Evolutionary conservation across 805 yeast genomes (phyloP), one percentile per base, ranked within the genome.

Genomic region (Blastobotrys parvus): DNA sequence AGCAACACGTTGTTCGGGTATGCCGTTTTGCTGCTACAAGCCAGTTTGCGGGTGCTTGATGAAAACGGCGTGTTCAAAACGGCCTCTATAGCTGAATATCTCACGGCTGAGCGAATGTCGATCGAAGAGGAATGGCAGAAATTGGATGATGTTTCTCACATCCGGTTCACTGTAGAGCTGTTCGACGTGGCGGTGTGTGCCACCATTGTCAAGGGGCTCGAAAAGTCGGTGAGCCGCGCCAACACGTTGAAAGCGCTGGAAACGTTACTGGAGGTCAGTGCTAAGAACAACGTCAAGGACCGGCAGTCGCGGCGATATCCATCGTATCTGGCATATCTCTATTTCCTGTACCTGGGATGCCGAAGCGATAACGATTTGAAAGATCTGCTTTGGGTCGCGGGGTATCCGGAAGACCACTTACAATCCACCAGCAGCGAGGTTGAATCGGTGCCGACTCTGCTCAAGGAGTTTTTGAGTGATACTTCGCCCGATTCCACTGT

Each of bases 381-480:
- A 23, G 50, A 52, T 18, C 41, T 49, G 38, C 46, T 53, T 19
- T 53, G 58, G 57, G 39, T 54, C 13, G 56, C 58, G 1, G 59
- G 60, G 1, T 55, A 49, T 41, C 50, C 56, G 5, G 56, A 52
- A 15, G 52, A 50, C 6, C 46, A 44, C 17, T 20, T 38, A 25
- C 19, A 23, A 31, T 16, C 21, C 38, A 36, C 27, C 38, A 25
- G 29, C 11, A 25, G 18, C 17, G 48, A 45, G 21, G 35, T 43
- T 8, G 46, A 45, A 27, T 35, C 38, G 30, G 23, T 53, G 17
- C 58, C 58, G 8, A 37, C 45, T 11, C 25, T 54, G n/a, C 32
- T 54, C 31, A 41, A 42, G 25, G 52, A 45, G 18, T 54, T 49
- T 34, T 25, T 54, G 5, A 31, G 48, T 18, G 46, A 49, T 16